Base-by-base conservation (phyloP, 768 basidiomycete genomes). In the Hygrocybe coccinea region DNA sequence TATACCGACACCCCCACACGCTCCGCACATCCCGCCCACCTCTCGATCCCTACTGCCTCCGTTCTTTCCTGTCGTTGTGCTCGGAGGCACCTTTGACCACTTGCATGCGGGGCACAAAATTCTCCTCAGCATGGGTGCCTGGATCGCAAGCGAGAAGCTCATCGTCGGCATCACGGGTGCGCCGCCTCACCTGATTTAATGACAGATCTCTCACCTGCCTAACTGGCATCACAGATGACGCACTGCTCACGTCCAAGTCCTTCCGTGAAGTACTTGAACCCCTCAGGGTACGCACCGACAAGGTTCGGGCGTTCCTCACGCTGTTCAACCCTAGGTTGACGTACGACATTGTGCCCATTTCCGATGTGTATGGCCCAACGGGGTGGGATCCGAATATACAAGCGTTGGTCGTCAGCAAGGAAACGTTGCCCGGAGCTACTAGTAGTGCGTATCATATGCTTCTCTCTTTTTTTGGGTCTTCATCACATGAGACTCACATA, bases 31-130 rank as follows among this genome's bases (percentile, higher is more conserved):
- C 21, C 41, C 41, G 17, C 52, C 7, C 11, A 10, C 55, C 7
- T 44, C 50, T 17, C 47, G 19, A 39, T 60, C 45, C n/a, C 58
- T 52, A 25, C n/a, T 41, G 4, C 61, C 73, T 12, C 57, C 72
- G 15, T 58, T 68, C 39, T 76, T 75, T 65, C 87, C 86, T 11
- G 89, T 92, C 50, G 82, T 87, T n/a, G 88, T 84, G 0, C 77
- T 97, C 7, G 95, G 97, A 5, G 97, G 97, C 0, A 98, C 97
- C 0, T 98, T 98, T 70, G 97, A 99, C 71, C 97, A 98, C 68
- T 81, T 99, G 14, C 97, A 99, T 66, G 84, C 93, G 3, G 97
- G 95, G 0, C 97, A 99, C 74, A 97, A 97, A 72, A 95, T 99
- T 57, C 81, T 99, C 25, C 80, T 99, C 10, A 90, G 91, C 64